Base-by-base conservation (phyloP, 345 rosid species). In the Geranium brycei region DNA sequence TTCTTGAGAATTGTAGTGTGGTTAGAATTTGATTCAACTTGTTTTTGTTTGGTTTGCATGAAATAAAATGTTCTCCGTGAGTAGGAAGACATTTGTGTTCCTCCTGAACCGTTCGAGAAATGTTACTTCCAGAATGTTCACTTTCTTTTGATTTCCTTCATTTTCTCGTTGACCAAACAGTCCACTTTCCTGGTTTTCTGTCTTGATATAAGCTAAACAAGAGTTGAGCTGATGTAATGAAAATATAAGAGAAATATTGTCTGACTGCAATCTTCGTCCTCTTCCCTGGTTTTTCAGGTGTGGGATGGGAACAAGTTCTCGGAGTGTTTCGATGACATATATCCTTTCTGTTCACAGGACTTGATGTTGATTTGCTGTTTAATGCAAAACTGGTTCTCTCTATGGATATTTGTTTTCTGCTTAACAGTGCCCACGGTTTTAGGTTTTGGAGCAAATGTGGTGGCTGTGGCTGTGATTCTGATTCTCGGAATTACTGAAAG, bases 221-320 rank as follows among this genome's bases (percentile, higher is more conserved):
- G 31, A 19, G 61, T 59, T 59, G 19, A 11, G 19, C 17, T 59
- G 7, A 59, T 59, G 31, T 19, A 31, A 11, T 59, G 61, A 8
- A 19, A 31, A 59, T 19, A 2, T 59, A 11, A 4, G 18, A 59
- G 0, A 19, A 19, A 11, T 59, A 31, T 23, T 5, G 58, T 17
- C 11, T 58, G 59, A 57, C n/a, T 15, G 17, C 19, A 17, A n/a
- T 16, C 19, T 30, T n/a, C 40, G 15, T 1, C 41, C 38, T 65
- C n/a, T 8, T 61, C 60, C 13, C 0, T 66, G 40, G 57, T 55
- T 28, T 70, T 69, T 58, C 87, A 85, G 87, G 91, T 79, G n/a
- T 81, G 87, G 87, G 73, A 76, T 69, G 81, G 83, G 61, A 68
- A 53, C 64, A 66, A 19, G 61, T 76, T 85, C 76, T 76, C 84